Evolutionary conservation across 345 rosid species (phyloP), one percentile per base, ranked within the genome.

Genomic region (Theobroma cacao): DNA sequence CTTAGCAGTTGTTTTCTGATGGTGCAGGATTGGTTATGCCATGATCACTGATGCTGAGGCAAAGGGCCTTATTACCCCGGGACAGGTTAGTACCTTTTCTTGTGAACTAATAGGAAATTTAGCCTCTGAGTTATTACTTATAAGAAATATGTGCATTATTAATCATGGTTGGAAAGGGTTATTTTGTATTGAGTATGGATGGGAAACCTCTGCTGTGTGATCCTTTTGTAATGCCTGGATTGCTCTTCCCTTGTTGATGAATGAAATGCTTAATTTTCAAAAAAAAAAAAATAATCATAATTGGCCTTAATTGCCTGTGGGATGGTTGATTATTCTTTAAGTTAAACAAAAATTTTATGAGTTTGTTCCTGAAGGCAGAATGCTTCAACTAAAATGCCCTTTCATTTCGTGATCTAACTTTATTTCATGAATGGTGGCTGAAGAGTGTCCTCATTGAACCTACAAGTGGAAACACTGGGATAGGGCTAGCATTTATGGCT

Each of bases 401-500:
- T 33, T 78, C 69, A 70, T 71, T 77, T 31, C 41, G 2, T 34
- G 18, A 69, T 65, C 64, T 74, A 67, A 81, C 60, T 69, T 13
- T 61, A 1, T 34, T 79, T 58, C 38, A 22, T 72, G 65, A 48
- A 56, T 76, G 79, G 34, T 74, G 45, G 81, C 45, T 82, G 83
- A 76, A 91, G 98, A 93, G 97, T 81, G 91, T 91, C 56, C 75
- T 95, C 66, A 88, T 95, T 85, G 98, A 95, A 85, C 98, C 97
- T 13, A 95, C 98, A n/a, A 94, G 98, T 81, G 98, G 98, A 78
- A 93, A 94, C 78, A 94, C 98, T 5, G 98, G 98, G 74, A 92
- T 94, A 53, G 98, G 97, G 33, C 86, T 94, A 80, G 98, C 98
- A 3, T 93, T 94, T 84, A 87, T 94, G 80, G 98, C 98, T 5